These are phyloP conservation scores for Auricularia cornea DNA, from an alignment of 768 basidiomycete species.

Conservation along the genomic window DNA sequence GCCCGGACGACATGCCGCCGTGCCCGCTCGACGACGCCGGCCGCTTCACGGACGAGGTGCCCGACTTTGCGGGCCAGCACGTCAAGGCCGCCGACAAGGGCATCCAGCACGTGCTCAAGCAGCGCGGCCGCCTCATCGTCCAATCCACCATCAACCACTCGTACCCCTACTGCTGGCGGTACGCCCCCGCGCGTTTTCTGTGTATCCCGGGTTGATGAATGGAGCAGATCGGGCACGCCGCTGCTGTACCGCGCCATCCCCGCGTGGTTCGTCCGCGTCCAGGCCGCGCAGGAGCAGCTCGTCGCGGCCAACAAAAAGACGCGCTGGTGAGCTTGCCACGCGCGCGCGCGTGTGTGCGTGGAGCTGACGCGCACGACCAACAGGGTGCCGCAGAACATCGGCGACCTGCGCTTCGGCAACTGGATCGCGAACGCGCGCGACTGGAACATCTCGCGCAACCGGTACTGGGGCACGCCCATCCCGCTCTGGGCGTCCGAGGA, in stretches of 20 bases:
- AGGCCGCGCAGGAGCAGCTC: conserved; percentile 75
- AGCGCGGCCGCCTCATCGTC: conserved; percentile 78
- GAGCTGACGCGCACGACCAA: conserved; percentile 5
- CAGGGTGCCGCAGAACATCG: conserved; percentile 88
- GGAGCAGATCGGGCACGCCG: conserved; percentile 78
- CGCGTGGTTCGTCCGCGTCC: conserved; percentile 90
- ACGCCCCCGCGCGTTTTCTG: conserved; percentile 5
- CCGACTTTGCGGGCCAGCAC: conserved; percentile 80
- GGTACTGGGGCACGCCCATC: conserved; percentile 98
- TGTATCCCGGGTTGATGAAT: conserved; percentile 7
- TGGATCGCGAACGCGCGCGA: conserved; percentile 98
- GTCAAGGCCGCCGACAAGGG: conserved; percentile 96
- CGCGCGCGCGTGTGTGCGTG: not conserved
- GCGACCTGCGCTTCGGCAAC: conserved; percentile 89
- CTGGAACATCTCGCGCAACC: conserved; percentile 98
- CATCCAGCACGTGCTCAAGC: conserved; percentile 85
- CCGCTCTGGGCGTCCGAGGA: conserved; percentile 96
- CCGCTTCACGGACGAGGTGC: conserved; percentile 78
- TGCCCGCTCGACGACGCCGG: conserved; percentile 92
- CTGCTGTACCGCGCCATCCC: conserved; percentile 95
- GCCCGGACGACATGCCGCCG: conserved; percentile 86
- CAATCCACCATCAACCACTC: conserved; percentile 82
- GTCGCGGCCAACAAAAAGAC: conserved; percentile 87
- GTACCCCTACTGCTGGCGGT: conserved; percentile 99
- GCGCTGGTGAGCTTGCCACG: conserved; percentile 51